Evolutionary conservation across 768 basidiomycete genomes (phyloP).

Genomic region (Russula brevipes): DNA sequence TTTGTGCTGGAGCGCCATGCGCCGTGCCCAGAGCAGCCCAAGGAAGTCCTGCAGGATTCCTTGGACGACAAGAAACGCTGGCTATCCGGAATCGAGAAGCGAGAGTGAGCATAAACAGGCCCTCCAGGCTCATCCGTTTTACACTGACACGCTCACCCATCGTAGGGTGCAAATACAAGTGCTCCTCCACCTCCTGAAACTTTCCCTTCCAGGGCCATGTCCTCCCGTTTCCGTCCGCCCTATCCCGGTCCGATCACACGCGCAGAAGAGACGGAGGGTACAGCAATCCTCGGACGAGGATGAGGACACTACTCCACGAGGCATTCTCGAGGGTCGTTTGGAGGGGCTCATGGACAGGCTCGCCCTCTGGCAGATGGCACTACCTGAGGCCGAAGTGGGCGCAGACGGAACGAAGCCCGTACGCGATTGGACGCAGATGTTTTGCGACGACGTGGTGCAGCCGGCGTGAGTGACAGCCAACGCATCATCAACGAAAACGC

Average conservation of each 20-base stretch:
- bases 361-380: conserved; percentile 65
- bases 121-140: not conserved
- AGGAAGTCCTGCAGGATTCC: conserved; percentile 14
- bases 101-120: conserved; percentile 41
- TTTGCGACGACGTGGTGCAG: conserved; percentile 64
- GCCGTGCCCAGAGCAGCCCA: conserved; percentile 24
- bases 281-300: conserved; percentile 24
- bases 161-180: conserved; percentile 73
- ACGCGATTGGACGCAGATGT: conserved; percentile 69
- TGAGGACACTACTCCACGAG: conserved; percentile 19
- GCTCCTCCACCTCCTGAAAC: conserved; percentile 58
- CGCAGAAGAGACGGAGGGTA: conserved; percentile 24
- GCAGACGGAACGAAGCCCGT: conserved; percentile 21
- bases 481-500: not conserved
- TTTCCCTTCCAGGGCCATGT: conserved; percentile 52
- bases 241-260: conserved; percentile 13
- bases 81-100: conserved; percentile 22
- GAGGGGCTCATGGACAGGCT: conserved; percentile 69
- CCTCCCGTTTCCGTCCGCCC: conserved; percentile 27
- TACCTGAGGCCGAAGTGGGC: conserved; percentile 34
- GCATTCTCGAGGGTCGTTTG: conserved; percentile 51
- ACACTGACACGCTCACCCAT: not conserved
- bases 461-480: conserved; percentile 43
- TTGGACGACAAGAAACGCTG: conserved; percentile 36
- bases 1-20: conserved; percentile 15